Percentiles rank a stretch among this genome's conserved stretches.
Evolutionary conservation across 805 yeast species (phyloP).

Genomic region (Kodamaea fukazawae): DNA sequence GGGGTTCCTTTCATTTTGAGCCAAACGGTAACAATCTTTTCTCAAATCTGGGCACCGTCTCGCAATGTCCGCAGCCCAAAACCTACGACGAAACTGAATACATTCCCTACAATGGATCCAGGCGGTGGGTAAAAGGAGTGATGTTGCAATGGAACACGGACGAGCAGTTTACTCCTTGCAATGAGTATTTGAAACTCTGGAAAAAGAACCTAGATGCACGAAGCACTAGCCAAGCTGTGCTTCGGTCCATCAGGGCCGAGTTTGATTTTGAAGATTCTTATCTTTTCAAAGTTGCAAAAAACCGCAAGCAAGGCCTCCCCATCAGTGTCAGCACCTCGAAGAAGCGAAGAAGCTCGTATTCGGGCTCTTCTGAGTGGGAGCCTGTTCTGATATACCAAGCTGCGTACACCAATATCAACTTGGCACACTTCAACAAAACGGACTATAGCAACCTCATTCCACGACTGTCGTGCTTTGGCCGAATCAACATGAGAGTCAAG

Average conservation of each 20-base stretch:
- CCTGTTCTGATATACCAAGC: conserved; percentile 31
- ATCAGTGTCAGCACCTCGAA: too few relatives aligned
- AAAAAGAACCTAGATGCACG: conserved; percentile 9
- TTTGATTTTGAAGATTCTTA: conserved; percentile 16
- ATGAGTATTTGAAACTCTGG: conserved; percentile 2
- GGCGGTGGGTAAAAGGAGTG: background rate
- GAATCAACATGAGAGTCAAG: conserved; percentile 37
- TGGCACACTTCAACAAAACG: conserved; percentile 26
- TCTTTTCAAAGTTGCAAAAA: conserved; percentile 1
- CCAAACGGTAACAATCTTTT: too few relatives aligned
- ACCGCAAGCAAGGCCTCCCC: background rate
- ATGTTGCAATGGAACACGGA: conserved; percentile 2
- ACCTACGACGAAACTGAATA: background rate
- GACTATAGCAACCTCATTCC: conserved; percentile 30
- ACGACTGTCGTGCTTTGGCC: conserved; percentile 34
- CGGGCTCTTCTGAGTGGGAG: conserved; percentile 20
- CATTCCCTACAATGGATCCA: conserved; percentile 1
- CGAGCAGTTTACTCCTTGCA: conserved; percentile 4
- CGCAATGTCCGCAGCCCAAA: too few relatives aligned
- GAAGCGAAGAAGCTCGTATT: background rate
- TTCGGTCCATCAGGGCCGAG: conserved; percentile 14
- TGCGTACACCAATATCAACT: conserved; percentile 31
- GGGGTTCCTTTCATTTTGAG: too few relatives aligned
- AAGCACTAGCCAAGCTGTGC: conserved; percentile 14
- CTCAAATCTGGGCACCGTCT: too few relatives aligned